Percentiles rank a stretch among this genome's conserved stretches.
phyloP scores from a whole-genome alignment of 306 rosid genomes.

The Castanopsis chinensis region DNA sequence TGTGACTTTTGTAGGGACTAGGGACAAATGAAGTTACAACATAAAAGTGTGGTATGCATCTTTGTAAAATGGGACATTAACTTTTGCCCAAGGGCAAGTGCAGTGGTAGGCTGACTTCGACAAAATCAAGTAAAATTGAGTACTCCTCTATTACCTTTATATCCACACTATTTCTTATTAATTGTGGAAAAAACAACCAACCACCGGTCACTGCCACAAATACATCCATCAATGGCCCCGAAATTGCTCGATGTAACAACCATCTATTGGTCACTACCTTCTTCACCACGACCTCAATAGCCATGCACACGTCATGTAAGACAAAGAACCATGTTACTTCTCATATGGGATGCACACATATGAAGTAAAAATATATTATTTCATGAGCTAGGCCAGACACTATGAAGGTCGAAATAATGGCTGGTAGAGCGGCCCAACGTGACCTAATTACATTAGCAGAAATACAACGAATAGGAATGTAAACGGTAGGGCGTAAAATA shows the following conservation, averaged over 20 bases:
- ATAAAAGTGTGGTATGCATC: no score
- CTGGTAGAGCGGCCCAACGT: background rate
- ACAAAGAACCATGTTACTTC: constrained; percentile 70
- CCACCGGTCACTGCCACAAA: constrained; percentile 41
- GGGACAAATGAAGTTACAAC: no score
- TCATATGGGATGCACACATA: constrained; percentile 71
- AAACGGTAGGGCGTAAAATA: constrained; percentile 48
- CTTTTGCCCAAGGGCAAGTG: no score
- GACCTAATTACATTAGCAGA: background rate
- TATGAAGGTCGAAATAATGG: constrained; percentile 32
- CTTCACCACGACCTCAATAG: constrained; percentile 51
- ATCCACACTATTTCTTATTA: constrained; percentile 51
- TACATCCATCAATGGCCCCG: constrained; percentile 29
- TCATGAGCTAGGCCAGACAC: constrained; percentile 73
- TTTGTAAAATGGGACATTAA: no score
- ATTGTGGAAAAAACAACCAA: constrained; percentile 68
- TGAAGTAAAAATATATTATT: constrained; percentile 47
- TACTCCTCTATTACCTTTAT: constrained; percentile 39
- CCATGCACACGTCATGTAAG: constrained; percentile 49
- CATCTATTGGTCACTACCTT: constrained; percentile 30
- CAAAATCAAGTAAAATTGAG: constrained; percentile 21
- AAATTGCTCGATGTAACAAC: constrained; percentile 35
- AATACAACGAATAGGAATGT: constrained; percentile 15
- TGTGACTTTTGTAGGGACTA: no score
- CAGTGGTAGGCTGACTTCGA: background rate